A percentile compares a stretch with the other conserved stretches of the same genome.
These are phyloP conservation scores for Tuber melanosporum DNA, from an alignment of 495 filamentous ascomycete species.

Conservation along the genomic window DNA sequence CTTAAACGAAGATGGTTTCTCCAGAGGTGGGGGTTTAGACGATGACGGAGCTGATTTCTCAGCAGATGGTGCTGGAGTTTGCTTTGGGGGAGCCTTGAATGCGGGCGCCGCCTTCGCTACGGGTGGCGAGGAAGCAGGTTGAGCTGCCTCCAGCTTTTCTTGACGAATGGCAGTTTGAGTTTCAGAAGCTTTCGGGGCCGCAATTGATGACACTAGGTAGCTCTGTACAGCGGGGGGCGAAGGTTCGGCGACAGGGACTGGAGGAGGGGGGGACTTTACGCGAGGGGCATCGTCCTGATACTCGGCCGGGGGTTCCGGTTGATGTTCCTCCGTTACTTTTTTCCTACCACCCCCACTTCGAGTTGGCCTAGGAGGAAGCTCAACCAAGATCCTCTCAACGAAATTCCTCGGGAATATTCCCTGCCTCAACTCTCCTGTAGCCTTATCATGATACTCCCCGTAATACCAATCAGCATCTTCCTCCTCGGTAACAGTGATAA, in stretches of 20 bases:
- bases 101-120: slow-evolving; percentile 49
- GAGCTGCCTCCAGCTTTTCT: background rate
- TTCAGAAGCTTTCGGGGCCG: background rate
- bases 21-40: slow-evolving; percentile 56
- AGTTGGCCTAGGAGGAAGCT: slow-evolving; percentile 75
- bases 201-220: background rate
- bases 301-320: slow-evolving; percentile 43
- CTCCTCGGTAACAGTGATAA: slow-evolving; percentile 85
- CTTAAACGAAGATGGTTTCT: slow-evolving; percentile 84
- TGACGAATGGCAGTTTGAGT: background rate
- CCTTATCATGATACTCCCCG: slow-evolving; percentile 75
- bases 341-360: slow-evolving; percentile 66
- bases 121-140: slow-evolving; percentile 45
- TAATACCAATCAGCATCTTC: slow-evolving; percentile 95
- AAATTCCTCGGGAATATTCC: slow-evolving; percentile 97
- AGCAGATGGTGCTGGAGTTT: slow-evolving; percentile 35
- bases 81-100: slow-evolving; percentile 45
- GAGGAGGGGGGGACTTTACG: slow-evolving; percentile 28
- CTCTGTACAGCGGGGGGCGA: slow-evolving; percentile 37
- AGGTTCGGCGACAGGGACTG: slow-evolving; percentile 40
- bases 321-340: slow-evolving; percentile 48
- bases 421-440: slow-evolving; percentile 61
- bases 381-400: slow-evolving; percentile 88
- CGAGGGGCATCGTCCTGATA: slow-evolving; percentile 37
- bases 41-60: slow-evolving; percentile 40